Conservation (phyloP, 1,284 basidiomycete species). For the Paramarasmius palmivorus region DNA sequence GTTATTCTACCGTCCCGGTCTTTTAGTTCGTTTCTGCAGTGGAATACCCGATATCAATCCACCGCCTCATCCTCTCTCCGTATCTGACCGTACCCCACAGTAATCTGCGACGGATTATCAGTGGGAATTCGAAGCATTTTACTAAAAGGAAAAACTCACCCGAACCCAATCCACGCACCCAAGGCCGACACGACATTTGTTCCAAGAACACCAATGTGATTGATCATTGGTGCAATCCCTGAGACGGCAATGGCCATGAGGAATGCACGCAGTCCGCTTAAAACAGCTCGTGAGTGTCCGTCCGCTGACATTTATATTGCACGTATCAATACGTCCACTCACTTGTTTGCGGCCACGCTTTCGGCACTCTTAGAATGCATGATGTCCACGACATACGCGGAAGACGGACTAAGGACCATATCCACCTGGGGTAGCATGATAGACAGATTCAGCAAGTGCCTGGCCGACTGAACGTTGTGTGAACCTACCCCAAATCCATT, state of each 20-base stretch:
- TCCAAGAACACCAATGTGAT: conserved; percentile 13
- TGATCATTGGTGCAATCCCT: conserved; percentile 21
- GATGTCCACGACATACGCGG: conserved; percentile 27
- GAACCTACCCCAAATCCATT: conserved; percentile 51
- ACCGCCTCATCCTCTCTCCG: conserved; percentile 1
- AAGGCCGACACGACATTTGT: conserved; percentile 12
- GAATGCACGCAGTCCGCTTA: conserved; percentile 20
- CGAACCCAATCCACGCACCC: conserved; percentile 14
- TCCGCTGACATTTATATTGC: not conserved
- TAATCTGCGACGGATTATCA: not conserved
- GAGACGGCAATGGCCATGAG: conserved; percentile 19
- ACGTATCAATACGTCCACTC: conserved; percentile 4
- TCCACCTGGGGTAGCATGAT: conserved; percentile 17
- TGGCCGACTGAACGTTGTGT: not conserved
- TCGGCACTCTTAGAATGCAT: conserved; percentile 38
- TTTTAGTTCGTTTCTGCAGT: conserved; percentile 2
- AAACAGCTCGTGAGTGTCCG: not conserved
- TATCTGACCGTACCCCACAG: not conserved
- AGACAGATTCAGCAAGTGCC: not conserved
- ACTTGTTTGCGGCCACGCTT: conserved; percentile 29
- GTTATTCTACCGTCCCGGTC: not conserved
- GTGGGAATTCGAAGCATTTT: conserved; percentile 3
- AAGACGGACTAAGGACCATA: conserved; percentile 22
- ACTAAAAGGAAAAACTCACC: not conserved
- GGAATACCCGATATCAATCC: conserved; percentile 1